Percentiles rank a stretch among this genome's conserved stretches.
Conservation (phyloP, 2,329 filamentous ascomycete species). For the Colletotrichum zoysiae region DNA sequence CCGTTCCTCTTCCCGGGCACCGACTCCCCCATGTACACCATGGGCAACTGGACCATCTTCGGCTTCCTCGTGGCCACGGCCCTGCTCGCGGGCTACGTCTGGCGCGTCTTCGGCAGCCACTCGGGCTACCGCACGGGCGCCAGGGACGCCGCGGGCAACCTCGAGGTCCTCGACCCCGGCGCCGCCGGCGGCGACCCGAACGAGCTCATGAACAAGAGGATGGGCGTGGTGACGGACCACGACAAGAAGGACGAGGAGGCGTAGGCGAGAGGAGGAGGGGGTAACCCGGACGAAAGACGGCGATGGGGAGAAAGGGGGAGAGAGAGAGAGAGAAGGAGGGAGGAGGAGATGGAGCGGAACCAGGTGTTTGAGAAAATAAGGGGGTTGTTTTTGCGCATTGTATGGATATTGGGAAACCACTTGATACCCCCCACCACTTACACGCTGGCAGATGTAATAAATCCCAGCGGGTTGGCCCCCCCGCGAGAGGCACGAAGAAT, state of each 20-base stretch:
- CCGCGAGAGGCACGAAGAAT: background rate
- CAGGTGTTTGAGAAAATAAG: background rate
- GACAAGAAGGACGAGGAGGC: slow-evolving; percentile 42
- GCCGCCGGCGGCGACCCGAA: slow-evolving; percentile 42
- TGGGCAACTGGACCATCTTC: slow-evolving; percentile 53
- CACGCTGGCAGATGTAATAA: background rate
- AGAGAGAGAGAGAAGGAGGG: too few relatives aligned
- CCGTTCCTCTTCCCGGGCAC: slow-evolving; percentile 51
- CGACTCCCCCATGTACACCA: slow-evolving; percentile 50
- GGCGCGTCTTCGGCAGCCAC: slow-evolving; percentile 50
- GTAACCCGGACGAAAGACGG: too few relatives aligned
- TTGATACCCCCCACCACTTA: slow-evolving; percentile 11
- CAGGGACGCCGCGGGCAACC: slow-evolving; percentile 42
- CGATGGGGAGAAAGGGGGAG: too few relatives aligned
- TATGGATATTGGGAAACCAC: slow-evolving; percentile 5
- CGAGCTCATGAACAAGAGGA: slow-evolving; percentile 44
- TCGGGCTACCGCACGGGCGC: slow-evolving; percentile 49
- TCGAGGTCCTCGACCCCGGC: slow-evolving; percentile 45
- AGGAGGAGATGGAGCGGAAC: too few relatives aligned
- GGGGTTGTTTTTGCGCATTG: background rate
- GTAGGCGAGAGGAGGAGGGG: background rate
- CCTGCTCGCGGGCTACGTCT: slow-evolving; percentile 47
- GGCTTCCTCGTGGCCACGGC: slow-evolving; percentile 47
- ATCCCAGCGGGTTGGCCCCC: background rate
- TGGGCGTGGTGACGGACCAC: slow-evolving; percentile 40